These are phyloP conservation scores for Pinus tabuliformis DNA, from an alignment of 75 land plant genomes.

Conservation along the genomic window DNA sequence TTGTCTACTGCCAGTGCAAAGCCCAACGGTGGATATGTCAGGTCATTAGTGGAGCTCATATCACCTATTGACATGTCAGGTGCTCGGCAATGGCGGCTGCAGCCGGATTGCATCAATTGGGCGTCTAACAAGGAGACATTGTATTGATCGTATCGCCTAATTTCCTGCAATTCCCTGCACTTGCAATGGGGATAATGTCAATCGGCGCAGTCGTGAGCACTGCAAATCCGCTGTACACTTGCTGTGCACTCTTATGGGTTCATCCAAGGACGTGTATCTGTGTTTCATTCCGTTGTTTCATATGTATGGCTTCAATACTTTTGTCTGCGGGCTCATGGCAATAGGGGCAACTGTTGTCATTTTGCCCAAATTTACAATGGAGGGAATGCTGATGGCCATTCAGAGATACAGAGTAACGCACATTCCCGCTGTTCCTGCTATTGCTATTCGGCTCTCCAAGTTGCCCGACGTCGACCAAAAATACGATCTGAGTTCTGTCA, in stretches of 20 bases:
- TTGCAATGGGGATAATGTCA: constrained; percentile 35
- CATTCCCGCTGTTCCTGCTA: constrained; percentile 50
- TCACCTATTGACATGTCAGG: too few relatives aligned
- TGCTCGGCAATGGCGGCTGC: too few relatives aligned
- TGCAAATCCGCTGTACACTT: constrained; percentile 39
- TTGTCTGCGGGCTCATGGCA: constrained; percentile 20
- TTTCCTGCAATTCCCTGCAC: constrained; percentile 30
- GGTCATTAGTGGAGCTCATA: too few relatives aligned
- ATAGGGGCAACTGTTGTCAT: constrained; percentile 27
- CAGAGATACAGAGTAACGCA: constrained; percentile 32
- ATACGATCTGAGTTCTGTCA: constrained; percentile 28
- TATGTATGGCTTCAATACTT: constrained; percentile 36
- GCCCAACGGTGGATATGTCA: too few relatives aligned
- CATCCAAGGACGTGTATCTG: constrained; percentile 12
- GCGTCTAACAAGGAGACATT: too few relatives aligned
- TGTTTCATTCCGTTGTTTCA: constrained; percentile 38
- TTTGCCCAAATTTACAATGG: constrained; percentile 22
- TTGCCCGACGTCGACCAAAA: constrained; percentile 7
- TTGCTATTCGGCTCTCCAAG: constrained; percentile 28
- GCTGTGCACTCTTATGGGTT: background rate
- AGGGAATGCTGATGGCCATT: constrained; percentile 26
- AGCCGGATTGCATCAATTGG: too few relatives aligned
- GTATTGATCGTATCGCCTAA: too few relatives aligned
- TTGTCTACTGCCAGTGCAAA: too few relatives aligned
- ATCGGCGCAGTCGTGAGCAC: constrained; percentile 43